Conservation (phyloP, 306 rosid species). For the Betula pendula region DNA sequence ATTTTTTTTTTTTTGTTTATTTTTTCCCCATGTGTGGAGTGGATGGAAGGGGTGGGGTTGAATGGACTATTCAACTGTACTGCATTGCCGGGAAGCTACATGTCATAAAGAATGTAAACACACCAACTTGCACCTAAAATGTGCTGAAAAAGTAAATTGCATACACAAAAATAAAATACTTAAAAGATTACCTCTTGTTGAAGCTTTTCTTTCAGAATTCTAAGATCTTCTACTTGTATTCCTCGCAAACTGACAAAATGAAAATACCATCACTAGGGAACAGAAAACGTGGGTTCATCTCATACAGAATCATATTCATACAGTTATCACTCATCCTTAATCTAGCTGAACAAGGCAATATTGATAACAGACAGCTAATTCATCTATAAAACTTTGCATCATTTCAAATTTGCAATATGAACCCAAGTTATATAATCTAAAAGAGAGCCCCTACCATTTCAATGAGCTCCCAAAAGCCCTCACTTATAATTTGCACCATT, state of each 20-base stretch:
- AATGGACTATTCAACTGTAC: constrained; percentile 6
- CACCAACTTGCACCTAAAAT: neutral
- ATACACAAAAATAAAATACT: neutral
- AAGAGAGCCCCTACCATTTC: neutral
- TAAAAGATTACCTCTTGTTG: constrained; percentile 71
- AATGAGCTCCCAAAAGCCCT: neutral
- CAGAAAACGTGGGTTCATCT: constrained; percentile 21
- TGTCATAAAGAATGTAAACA: neutral
- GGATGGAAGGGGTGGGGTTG: neutral
- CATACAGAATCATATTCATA: constrained; percentile 13
- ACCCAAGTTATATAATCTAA: neutral
- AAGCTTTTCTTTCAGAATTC: constrained; percentile 75
- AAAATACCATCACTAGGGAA: constrained; percentile 19
- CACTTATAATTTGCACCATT: neutral
- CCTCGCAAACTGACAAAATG: constrained; percentile 69
- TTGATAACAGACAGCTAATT: neutral
- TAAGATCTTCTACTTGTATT: constrained; percentile 62
- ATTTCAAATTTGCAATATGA: neutral
- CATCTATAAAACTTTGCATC: neutral
- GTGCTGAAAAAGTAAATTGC: neutral
- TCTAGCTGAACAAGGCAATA: neutral
- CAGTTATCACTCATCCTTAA: neutral
- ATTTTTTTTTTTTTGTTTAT: neutral
- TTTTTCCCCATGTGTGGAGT: neutral
- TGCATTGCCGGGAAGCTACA: neutral